Evolutionary conservation across 192 early-diverging fungal genomes (phyloP).

Genomic region (Backusella psychrophila): DNA sequence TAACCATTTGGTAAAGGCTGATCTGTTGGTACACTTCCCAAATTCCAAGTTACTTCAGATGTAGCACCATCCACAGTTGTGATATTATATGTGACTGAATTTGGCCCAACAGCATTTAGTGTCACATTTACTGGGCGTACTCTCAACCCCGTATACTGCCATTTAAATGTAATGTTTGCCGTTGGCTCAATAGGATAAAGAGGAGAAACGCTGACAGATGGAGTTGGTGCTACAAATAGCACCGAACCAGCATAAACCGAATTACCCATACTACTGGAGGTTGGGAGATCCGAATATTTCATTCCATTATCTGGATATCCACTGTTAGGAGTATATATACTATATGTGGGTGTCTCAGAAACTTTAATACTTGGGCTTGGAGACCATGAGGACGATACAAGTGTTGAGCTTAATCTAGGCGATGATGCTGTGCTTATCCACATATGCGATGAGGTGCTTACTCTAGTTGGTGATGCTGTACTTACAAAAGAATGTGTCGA

Average conservation of each 20-base stretch:
- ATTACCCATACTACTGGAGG: constrained; percentile 19
- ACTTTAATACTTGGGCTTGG: background rate
- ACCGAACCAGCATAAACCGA: constrained; percentile 21
- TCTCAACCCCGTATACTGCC: constrained; percentile 25
- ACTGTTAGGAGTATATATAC: background rate
- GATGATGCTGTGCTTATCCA: too few relatives aligned
- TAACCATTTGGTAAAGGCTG: constrained; percentile 29
- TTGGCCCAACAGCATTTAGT: constrained; percentile 22
- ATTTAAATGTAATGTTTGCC: constrained; percentile 34
- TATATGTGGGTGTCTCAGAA: background rate
- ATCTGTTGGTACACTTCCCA: background rate
- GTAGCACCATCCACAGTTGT: constrained; percentile 18
- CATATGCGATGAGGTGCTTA: too few relatives aligned
- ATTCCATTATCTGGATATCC: background rate
- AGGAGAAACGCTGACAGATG: constrained; percentile 19
- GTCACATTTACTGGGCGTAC: constrained; percentile 32
- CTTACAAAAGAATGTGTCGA: too few relatives aligned
- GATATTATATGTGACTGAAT: constrained; percentile 23
- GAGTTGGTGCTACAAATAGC: constrained; percentile 24
- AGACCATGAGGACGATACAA: background rate
- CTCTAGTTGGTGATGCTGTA: too few relatives aligned
- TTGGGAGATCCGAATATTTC: constrained; percentile 19
- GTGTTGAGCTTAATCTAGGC: background rate
- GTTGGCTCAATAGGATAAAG: constrained; percentile 19
- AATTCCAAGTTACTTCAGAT: constrained; percentile 30